Evolutionary conservation across 2,329 filamentous ascomycete species (phyloP).

Genomic region (Bipolaris victoriae): DNA sequence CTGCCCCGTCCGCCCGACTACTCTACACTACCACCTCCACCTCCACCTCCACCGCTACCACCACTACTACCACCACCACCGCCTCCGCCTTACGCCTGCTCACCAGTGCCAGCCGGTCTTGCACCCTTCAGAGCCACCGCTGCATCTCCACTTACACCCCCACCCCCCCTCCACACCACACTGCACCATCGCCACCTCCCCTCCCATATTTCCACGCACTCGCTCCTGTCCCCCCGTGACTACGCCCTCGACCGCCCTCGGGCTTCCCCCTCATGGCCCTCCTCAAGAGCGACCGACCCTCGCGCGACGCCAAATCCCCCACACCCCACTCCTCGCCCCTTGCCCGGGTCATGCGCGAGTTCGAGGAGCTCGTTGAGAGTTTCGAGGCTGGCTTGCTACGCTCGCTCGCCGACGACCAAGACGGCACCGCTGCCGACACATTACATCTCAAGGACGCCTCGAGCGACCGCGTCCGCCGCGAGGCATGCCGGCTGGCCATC

Average conservation of each 20-base stretch:
- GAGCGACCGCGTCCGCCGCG: slow-evolving; percentile 31
- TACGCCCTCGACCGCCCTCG: slow-evolving; percentile 14
- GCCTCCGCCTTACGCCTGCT: not conserved
- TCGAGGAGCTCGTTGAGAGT: slow-evolving; percentile 38
- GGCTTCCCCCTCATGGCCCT: slow-evolving; percentile 35
- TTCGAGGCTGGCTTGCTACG: slow-evolving; percentile 40
- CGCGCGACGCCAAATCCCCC: slow-evolving; percentile 26
- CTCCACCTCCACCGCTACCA: not conserved
- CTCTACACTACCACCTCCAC: too few relatives aligned
- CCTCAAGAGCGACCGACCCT: slow-evolving; percentile 31
- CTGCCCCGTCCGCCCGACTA: too few relatives aligned
- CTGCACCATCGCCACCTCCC: not conserved
- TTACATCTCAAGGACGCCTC: slow-evolving; percentile 3
- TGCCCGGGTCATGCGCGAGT: slow-evolving; percentile 43
- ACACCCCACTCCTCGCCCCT: slow-evolving; percentile 24
- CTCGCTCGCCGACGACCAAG: slow-evolving; percentile 31
- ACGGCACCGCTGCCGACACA: slow-evolving; percentile 7
- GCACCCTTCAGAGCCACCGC: slow-evolving; percentile 10
- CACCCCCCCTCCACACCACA: slow-evolving; percentile 11
- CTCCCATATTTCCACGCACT: not conserved
- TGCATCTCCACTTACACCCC: slow-evolving; percentile 7
- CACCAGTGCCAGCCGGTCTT: slow-evolving; percentile 16
- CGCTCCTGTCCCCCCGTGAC: slow-evolving; percentile 7
- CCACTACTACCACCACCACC: not conserved
- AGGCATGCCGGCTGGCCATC: slow-evolving; percentile 44